Evolutionary conservation across 805 yeast species (phyloP), one percentile per base, ranked within the genome.

Genomic region (Myxozyma melibiosi): DNA sequence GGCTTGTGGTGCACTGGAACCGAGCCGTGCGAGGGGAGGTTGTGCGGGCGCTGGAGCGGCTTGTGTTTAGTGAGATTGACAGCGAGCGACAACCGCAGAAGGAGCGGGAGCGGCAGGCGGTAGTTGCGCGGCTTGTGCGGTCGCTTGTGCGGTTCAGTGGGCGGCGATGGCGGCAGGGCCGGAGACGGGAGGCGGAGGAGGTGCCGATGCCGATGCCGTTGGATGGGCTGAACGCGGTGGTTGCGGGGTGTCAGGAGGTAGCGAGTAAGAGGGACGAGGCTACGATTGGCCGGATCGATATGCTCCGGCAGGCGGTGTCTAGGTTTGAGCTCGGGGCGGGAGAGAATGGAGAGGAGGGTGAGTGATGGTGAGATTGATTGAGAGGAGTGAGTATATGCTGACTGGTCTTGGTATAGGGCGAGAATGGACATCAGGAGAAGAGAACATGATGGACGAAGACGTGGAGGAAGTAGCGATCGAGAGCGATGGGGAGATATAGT

Each of bases 1-100:
- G 43, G 28, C 50, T 57, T 4, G 49, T 57, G 4, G 45, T 44
- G 31, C 62, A 57, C 42, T 49, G 58, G 52, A 39, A 39, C 27
- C 31, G 11, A 14, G 35, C 31, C 16, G 62, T 57, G 42, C 54
- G 58, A 14, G 40, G 7, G 27, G 53, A 33, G 35, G 20, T 42
- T 6, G 39, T 30, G 20, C 47, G 30, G 25, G 24, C 24, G 37
- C 18, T 42, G 37, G 46, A 33, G 33, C 13, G 18, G 20, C 25
- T 51, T 6, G 28, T 50, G 22, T 41, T 55, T 27, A 11, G 14
- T 8, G 37, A 37, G n/a, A 28, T 3, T 6, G 42, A n/a, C 7
- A 18, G 13, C 24, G 50, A 49, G 27, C 38, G 31, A 35, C 31
- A 16, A 22, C 8, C 28, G 20, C 4, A 16, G 42, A 50, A 24